Evolutionary conservation across 176 grass and related monocot species (phyloP), one percentile per base, ranked within the genome.

Genomic region (Hordeum marinum): DNA sequence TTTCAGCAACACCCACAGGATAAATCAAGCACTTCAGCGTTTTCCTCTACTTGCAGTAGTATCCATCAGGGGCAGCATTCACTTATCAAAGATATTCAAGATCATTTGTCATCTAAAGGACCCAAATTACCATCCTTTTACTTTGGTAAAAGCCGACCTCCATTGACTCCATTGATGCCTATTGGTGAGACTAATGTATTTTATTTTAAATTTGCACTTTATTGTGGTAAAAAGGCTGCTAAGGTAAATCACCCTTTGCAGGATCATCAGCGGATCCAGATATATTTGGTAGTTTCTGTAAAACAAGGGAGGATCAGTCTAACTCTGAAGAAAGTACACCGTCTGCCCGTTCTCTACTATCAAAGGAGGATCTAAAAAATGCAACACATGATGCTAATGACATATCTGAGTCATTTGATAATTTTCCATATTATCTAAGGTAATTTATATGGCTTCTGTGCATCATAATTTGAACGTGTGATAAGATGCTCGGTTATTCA

Each of bases 391-490:
- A 94, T 81, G 78, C 84, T 41, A 92, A 52, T 80, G 78, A 89
- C 76, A 92, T 95, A 35, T 83, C 91, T 2, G 91, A 87, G 82
- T 90, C 91, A 48, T 98, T 98, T 87, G 91, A 98, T 83, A 91
- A 81, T 59, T 98, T 85, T 77, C 91, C 96, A 7, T 98, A 98
- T 86, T 98, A 89, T 82, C 91, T 98, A 85, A 98, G 96, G 96
- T 95, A 65, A 86, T 17, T 77, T 76, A 34, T 11, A 35, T 78
- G 29, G 25, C 5, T 18, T 85, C 15, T 24, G 7, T 63, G 37
- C 26, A 76, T 13, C 52, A 27, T 81, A 50, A 63, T 70, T 63
- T 70, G 20, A 71, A 82, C 29, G 70, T 25, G 17, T 71, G 63
- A 85, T 76, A 72, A 15, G 18, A 77, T 52, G 35, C 17, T 70